Evolutionary conservation across 2,329 filamentous ascomycete species (phyloP), one percentile per base, ranked within the genome.

Genomic region (Mycogone perniciosa): DNA sequence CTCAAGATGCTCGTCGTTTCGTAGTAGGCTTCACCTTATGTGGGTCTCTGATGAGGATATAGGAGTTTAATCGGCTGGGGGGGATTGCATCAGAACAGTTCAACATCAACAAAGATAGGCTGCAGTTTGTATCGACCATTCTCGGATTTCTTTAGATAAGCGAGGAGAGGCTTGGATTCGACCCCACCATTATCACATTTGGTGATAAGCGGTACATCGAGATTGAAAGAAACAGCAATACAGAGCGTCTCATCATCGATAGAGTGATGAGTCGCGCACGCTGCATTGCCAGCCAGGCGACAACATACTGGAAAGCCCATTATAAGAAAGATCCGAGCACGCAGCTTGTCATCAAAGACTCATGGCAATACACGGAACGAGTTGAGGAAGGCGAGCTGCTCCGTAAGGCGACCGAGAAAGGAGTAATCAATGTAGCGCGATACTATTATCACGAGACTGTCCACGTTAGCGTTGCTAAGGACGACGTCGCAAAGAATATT

Each of bases 11-110:
- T 37, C 67, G 68, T 55, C 65, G 70, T 20, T 77, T 76, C 55
- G 66, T 73, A 47, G 57, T 76, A n/a, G 71, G 71, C 50, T 77
- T 78, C 62, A 76, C 72, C 4, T 52, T 77, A 11, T 78, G 66
- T 51, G 64, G 70, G 54, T 66, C 67, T 51, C 57, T 71, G 10
- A 76, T 77, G 67, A 66, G 70, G 44, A 56, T 76, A 51, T 77
- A 63, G 72, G 62, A 60, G 50, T 77, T 76, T 61, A 67, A 78
- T 57, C 62, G 68, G 26, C 56, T 76, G 1, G 72, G 74, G 11
- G 71, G 67, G 7, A 69, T 76, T 38, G 67, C 67, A 51, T 77
- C 72, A 11, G 58, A 67, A 29, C 60, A 63, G 35, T 77, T 77
- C 55, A 59, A 76, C 53, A 71, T 77, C 41, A 71, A 77, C 52